These are phyloP conservation scores for Agaricus bisporus DNA, from an alignment of 768 basidiomycete genomes.

Conservation along the genomic window DNA sequence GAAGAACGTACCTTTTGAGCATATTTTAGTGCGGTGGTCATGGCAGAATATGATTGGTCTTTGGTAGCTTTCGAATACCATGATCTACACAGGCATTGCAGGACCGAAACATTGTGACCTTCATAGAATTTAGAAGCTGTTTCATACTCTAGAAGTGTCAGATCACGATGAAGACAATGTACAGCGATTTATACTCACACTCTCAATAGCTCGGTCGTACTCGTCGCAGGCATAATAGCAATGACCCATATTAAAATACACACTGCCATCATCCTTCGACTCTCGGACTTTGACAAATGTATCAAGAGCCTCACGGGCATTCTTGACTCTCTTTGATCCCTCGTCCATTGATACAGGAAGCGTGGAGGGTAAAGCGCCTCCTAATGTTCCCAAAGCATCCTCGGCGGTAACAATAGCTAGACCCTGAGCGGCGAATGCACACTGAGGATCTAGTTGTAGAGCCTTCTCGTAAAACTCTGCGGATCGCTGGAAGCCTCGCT, in stretches of 20 bases:
- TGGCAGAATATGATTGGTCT: slow-evolving; percentile 75
- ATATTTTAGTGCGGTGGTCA: slow-evolving; percentile 80
- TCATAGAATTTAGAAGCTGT: slow-evolving; percentile 81
- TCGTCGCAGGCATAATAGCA: slow-evolving; percentile 92
- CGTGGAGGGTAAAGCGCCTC: slow-evolving; percentile 42
- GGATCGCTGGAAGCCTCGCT: slow-evolving; percentile 69
- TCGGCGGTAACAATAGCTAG: slow-evolving; percentile 93
- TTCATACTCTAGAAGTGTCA: slow-evolving; percentile 61
- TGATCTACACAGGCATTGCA: slow-evolving; percentile 84
- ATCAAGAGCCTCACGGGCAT: slow-evolving; percentile 82
- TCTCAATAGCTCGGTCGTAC: slow-evolving; percentile 93
- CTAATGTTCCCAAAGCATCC: slow-evolving; percentile 71
- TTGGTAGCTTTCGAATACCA: slow-evolving; percentile 94
- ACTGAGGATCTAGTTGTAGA: slow-evolving; percentile 72
- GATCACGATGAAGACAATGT: neutral
- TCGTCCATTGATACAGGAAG: slow-evolving; percentile 47
- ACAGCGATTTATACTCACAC: slow-evolving; percentile 44
- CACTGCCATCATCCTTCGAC: slow-evolving; percentile 72
- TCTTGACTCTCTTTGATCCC: slow-evolving; percentile 54
- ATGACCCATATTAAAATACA: slow-evolving; percentile 95
- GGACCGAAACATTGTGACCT: slow-evolving; percentile 65
- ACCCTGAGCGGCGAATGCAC: slow-evolving; percentile 92
- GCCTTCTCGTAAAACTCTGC: slow-evolving; percentile 95
- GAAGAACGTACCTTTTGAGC: slow-evolving; percentile 59
- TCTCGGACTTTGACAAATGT: slow-evolving; percentile 91